Evolutionary conservation across 2,329 filamentous ascomycete species (phyloP).

Genomic region (Phaeosphaeria sp.): DNA sequence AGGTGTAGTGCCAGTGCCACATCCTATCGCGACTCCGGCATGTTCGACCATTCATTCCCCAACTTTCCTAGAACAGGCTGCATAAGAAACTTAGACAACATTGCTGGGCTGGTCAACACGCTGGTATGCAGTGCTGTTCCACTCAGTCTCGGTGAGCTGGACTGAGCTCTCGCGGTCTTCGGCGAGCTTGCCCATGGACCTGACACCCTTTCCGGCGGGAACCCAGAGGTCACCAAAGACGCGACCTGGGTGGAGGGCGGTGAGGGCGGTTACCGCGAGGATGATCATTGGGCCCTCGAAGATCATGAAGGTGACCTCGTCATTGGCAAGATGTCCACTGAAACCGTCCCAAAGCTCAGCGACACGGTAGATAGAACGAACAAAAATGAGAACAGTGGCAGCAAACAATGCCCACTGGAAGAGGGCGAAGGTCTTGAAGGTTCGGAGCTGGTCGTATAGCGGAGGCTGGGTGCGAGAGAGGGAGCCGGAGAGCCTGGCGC

Average conservation of each 20-base stretch:
- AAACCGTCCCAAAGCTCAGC: slow-evolving; percentile 56
- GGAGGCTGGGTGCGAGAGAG: slow-evolving; percentile 26
- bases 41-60: background rate
- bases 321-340: slow-evolving; percentile 51
- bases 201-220: slow-evolving; percentile 31
- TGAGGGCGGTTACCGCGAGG: slow-evolving; percentile 53
- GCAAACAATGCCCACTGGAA: slow-evolving; percentile 43
- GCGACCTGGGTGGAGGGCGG: slow-evolving; percentile 52
- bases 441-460: slow-evolving; percentile 27
- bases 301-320: slow-evolving; percentile 57
- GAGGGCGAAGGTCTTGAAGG: slow-evolving; percentile 15
- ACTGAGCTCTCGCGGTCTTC: slow-evolving; percentile 12
- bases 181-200: slow-evolving; percentile 13
- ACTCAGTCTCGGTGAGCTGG: slow-evolving; percentile 13
- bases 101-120: slow-evolving; percentile 11
- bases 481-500: slow-evolving; percentile 20
- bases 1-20: background rate
- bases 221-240: slow-evolving; percentile 34
- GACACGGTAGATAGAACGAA: slow-evolving; percentile 56
- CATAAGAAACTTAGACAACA: background rate
- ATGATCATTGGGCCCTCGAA: slow-evolving; percentile 60
- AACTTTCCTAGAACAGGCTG: background rate
- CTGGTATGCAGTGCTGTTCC: slow-evolving; percentile 21
- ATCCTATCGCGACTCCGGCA: background rate
- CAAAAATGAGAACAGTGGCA: slow-evolving; percentile 53